Evolutionary conservation across 345 rosid genomes (phyloP), one percentile per base, ranked within the genome.

Genomic region (Durio zibethinus): DNA sequence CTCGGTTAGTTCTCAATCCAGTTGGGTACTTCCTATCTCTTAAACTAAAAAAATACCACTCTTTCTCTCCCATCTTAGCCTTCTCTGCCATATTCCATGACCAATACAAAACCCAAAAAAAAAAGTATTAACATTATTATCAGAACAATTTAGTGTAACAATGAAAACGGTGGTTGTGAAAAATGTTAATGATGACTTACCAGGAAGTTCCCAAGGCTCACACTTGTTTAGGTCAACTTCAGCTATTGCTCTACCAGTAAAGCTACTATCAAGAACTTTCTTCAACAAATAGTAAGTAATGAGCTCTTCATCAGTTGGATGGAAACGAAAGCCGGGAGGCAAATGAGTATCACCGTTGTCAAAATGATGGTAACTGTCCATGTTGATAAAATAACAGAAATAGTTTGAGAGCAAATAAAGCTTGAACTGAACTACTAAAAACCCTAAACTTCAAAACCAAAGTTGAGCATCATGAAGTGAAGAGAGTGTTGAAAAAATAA

Each of bases 191-290:
- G 47, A 9, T 57, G 33, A 18, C 18, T 80, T 89, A 93, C 97
- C 93, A 23, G 98, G 98, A 78, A 94, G 97, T 71, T 94, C 97
- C 98, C 98, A 94, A 2, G 98, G 98, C 84, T 94, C 97, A 47
- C 94, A 94, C 82, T 93, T 94, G 93, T 94, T 93, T 61, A 94
- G 97, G 74, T 94, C 97, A 57, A 91, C 97, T 74, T 93, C 94
- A 18, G 97, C 91, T 63, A 94, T 89, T 59, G 97, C 97, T 1
- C 91, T 82, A 35, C 94, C 90, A 1, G 92, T 67, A 88, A 94
- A 94, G 77, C 61, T 84, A 74, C 90, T 79, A 76, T 94, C 97
- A 10, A 90, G 87, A 65, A 94, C 97, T 63, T 94, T 94, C 86
- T 85, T 88, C 35, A 93, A 90, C 18, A 94, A 92, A 67, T 94